Conservation (phyloP, 306 rosid species). For the Myrica gale region DNA sequence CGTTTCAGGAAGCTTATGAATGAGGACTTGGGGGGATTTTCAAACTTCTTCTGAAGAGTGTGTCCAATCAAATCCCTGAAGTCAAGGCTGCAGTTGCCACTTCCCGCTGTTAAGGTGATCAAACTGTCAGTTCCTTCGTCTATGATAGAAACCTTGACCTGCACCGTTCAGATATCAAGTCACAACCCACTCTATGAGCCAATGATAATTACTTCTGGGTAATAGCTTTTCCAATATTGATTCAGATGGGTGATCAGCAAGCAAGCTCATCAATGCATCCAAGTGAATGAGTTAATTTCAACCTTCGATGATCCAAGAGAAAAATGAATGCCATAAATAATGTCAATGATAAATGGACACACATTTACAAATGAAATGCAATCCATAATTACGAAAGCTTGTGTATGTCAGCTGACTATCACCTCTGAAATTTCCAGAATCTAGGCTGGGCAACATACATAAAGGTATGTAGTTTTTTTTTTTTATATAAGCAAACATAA, state of each 20-base stretch:
- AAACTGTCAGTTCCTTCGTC: conserved; percentile 23
- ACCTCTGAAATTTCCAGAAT: background rate
- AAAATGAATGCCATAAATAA: background rate
- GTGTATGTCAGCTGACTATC: background rate
- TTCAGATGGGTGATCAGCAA: background rate
- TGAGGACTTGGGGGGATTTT: conserved; percentile 24
- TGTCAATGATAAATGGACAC: background rate
- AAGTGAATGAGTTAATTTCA: background rate
- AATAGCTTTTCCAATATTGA: background rate
- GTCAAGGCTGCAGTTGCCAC: conserved; percentile 42
- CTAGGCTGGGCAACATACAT: background rate
- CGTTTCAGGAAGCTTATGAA: conserved; percentile 24
- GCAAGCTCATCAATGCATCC: background rate
- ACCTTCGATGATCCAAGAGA: background rate
- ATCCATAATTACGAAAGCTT: background rate
- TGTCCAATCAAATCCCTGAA: conserved; percentile 37
- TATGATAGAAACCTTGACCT: conserved; percentile 39
- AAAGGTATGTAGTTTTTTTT: background rate
- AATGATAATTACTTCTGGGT: too few species aligned
- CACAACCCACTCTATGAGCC: conserved; percentile 13
- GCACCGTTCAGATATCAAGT: conserved; percentile 12
- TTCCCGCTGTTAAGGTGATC: conserved; percentile 36
- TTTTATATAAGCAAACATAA: too few species aligned
- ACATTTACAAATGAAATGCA: background rate
- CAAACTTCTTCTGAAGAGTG: conserved; percentile 14